Base-by-base conservation (phyloP, 2,329 filamentous ascomycete genomes). In the Delphinella strobiligena region DNA sequence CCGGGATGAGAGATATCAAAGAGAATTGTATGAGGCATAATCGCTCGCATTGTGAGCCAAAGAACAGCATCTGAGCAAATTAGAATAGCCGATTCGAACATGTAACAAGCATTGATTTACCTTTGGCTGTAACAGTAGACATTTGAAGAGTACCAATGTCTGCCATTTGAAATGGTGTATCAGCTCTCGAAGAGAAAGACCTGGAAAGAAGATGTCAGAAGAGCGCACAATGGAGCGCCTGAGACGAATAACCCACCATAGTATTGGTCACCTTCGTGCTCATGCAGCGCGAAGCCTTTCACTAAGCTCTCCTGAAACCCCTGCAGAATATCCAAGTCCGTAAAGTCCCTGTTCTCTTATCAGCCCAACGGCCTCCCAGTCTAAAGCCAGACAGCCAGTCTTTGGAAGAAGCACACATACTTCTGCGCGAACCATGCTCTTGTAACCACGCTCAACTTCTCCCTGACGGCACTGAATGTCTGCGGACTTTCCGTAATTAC, bases 11-110 rank as follows among this genome's bases (percentile, higher is more conserved):
- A 38, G 89, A 95, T 51, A 98, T 81, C 34, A 98, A 74, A 32
- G 89, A 91, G 65, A 96, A 98, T 61, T 98, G 91, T 63, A 94
- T 88, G 83, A 96, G 93, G 72, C 91, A 98, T 50, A 98, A 67
- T 48, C 83, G 75, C 61, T 98, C 91, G 61, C 91, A 96, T 51
- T 87, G 79, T n/a, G 89, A 87, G 46, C 91, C 88, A 54, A 96
- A 98, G 66, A 98, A 96, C 39, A 98, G 78, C 82, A 96, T 96
- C 88, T 94, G 50, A 0, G 10, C 3, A 12, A n/a, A 17, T 19
- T 11, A 18, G 30, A 36, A 9, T 5, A 5, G 18, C 10, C 16
- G 11, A 18, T 42, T 36, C 37, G 16, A 22, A 9, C 19, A 19
- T n/a, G 18, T 5, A 30, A 19, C 7, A 5, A 17, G 18, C 9